Evolutionary conservation across 345 rosid species (phyloP).

Genomic region (Abelmoschus esculentus): DNA sequence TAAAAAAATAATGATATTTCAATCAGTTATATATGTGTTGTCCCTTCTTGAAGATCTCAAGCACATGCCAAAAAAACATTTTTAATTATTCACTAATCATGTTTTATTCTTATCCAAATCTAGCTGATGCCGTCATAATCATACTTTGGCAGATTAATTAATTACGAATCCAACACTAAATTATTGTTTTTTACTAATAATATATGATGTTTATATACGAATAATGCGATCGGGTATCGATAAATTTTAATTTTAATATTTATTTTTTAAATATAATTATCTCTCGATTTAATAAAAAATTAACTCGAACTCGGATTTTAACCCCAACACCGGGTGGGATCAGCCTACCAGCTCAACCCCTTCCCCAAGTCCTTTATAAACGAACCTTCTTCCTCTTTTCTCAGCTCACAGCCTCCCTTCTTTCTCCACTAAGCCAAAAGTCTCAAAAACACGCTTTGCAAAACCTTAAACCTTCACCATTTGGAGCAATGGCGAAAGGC

Average conservation of each 20-base stretch:
- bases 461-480: background rate
- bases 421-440: background rate
- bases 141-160: background rate
- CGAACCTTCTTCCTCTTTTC: conserved; percentile 28
- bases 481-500: conserved; percentile 49
- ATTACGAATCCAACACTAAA: background rate
- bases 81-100: background rate
- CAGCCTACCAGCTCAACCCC: conserved; percentile 1
- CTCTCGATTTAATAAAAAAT: too few species aligned
- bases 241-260: background rate
- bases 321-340: background rate
- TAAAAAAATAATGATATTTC: too few species aligned
- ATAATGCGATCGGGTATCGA: background rate
- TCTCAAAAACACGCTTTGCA: background rate
- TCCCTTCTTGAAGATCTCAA: too few species aligned
- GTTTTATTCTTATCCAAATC: background rate
- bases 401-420: conserved; percentile 10
- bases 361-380: conserved; percentile 24
- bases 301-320: background rate
- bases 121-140: conserved; percentile 2
- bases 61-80: too few species aligned
- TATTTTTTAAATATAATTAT: too few species aligned
- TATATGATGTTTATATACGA: background rate
- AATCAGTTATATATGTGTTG: too few species aligned
- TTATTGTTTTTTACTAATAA: background rate